Percentiles rank a stretch among this genome's conserved stretches.
Conservation (phyloP, 305 asterid genomes). For the Solanum hybrid region DNA sequence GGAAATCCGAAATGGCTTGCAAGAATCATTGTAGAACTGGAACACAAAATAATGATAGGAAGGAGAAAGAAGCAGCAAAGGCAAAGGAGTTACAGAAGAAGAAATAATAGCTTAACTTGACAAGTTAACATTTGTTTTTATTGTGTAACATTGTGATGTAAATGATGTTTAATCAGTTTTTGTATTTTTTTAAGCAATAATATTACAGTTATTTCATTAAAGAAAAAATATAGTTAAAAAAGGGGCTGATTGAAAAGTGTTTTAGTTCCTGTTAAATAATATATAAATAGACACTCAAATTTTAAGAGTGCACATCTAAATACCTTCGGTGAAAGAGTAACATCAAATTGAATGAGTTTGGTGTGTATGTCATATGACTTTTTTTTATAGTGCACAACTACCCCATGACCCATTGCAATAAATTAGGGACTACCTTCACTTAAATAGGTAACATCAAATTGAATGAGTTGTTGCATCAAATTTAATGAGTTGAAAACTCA, state of each 20-base stretch:
- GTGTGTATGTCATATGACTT: too few relatives aligned
- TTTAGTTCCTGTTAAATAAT: too few relatives aligned
- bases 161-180: background rate
- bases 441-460: too few relatives aligned
- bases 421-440: too few relatives aligned
- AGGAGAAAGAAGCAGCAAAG: background rate
- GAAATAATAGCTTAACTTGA: background rate
- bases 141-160: background rate
- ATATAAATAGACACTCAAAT: too few relatives aligned
- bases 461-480: too few relatives aligned
- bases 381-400: too few relatives aligned
- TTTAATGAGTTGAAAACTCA: too few relatives aligned
- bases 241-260: background rate
- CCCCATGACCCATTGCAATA: too few relatives aligned
- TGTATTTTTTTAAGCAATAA: background rate
- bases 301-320: too few relatives aligned
- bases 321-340: too few relatives aligned
- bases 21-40: background rate
- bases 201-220: background rate
- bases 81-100: background rate
- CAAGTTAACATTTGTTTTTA: background rate
- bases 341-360: too few relatives aligned
- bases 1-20: background rate
- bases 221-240: background rate
- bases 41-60: background rate